Evolutionary conservation across 768 basidiomycete species (phyloP).

Genomic region (Lactarius sanguifluus): DNA sequence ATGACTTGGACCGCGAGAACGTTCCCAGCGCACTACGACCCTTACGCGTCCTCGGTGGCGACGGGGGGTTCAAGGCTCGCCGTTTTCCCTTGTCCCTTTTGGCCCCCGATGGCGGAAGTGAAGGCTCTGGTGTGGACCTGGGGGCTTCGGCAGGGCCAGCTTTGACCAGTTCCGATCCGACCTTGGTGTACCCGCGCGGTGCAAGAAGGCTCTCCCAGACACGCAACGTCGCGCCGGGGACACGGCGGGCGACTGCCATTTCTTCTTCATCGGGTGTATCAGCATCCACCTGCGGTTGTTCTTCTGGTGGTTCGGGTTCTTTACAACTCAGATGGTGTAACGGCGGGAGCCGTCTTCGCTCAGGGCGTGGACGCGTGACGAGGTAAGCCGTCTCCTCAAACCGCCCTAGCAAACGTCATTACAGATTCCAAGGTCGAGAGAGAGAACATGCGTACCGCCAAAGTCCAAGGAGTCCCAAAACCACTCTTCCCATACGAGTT

Average conservation of each 20-base stretch:
- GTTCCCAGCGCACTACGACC: slow-evolving; percentile 49
- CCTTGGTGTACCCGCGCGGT: slow-evolving; percentile 63
- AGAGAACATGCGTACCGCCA: slow-evolving; percentile 48
- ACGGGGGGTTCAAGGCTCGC: slow-evolving; percentile 4
- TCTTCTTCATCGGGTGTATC: slow-evolving; percentile 50
- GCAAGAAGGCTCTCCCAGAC: slow-evolving; percentile 71
- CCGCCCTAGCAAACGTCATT: slow-evolving; percentile 17
- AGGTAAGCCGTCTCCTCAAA: slow-evolving; percentile 27
- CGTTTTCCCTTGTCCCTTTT: slow-evolving; percentile 16
- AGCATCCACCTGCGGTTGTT: slow-evolving; percentile 7
- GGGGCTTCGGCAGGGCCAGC: slow-evolving; percentile 2
- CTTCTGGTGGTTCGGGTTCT: slow-evolving; percentile 10
- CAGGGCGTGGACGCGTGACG: slow-evolving; percentile 27
- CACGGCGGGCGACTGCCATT: slow-evolving; percentile 53
- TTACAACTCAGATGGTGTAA: background rate
- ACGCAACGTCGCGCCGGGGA: slow-evolving; percentile 60
- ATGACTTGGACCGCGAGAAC: slow-evolving; percentile 65
- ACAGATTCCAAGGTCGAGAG: background rate
- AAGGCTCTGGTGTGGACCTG: slow-evolving; percentile 15
- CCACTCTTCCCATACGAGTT: slow-evolving; percentile 94
- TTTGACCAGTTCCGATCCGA: slow-evolving; percentile 56
- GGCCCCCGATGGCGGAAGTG: background rate
- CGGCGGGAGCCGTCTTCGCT: slow-evolving; percentile 15
- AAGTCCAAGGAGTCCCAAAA: slow-evolving; percentile 89
- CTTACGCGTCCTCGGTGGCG: slow-evolving; percentile 12